Evolutionary conservation across 2,329 filamentous ascomycete species (phyloP).

Genomic region (Lachnellula subtilissima): DNA sequence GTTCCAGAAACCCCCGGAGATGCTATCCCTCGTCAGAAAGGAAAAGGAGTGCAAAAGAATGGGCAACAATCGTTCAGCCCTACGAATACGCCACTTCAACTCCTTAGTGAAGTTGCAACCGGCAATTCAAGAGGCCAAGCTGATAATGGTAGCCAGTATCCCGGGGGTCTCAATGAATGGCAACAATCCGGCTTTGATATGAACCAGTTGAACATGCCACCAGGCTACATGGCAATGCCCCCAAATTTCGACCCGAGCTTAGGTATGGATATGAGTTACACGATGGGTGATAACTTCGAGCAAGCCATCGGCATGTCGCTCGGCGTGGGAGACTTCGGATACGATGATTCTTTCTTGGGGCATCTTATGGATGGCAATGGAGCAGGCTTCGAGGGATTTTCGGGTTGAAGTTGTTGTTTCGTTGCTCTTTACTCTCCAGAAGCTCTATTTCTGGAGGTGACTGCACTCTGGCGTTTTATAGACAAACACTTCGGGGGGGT

Average conservation of each 20-base stretch:
- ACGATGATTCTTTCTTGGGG: conserved; percentile 29
- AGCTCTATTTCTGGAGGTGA: no score
- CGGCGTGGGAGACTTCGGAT: conserved; percentile 28
- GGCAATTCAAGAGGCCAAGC: conserved; percentile 28
- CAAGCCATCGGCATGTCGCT: conserved; percentile 31
- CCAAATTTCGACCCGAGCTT: conserved; percentile 29
- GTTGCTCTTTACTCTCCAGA: no score
- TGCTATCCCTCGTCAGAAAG: conserved; percentile 6
- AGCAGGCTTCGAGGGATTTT: conserved; percentile 18
- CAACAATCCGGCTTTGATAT: conserved; percentile 11
- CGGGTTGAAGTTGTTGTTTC: not conserved
- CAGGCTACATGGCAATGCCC: conserved; percentile 10
- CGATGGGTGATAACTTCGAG: conserved; percentile 31
- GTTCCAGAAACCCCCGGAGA: not conserved
- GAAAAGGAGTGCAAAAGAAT: conserved; percentile 14
- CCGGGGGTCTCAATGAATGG: conserved; percentile 19
- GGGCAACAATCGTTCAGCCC: conserved; percentile 27
- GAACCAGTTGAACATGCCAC: conserved; percentile 12
- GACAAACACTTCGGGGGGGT: not conserved
- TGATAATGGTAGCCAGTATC: conserved; percentile 20
- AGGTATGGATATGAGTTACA: conserved; percentile 25
- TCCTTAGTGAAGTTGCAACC: conserved; percentile 38
- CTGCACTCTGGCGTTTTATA: not conserved
- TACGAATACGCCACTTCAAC: conserved; percentile 34
- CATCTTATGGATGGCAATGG: conserved; percentile 24